Conservation (phyloP, 208 protist genomes). For the Trypanosoma mega region DNA sequence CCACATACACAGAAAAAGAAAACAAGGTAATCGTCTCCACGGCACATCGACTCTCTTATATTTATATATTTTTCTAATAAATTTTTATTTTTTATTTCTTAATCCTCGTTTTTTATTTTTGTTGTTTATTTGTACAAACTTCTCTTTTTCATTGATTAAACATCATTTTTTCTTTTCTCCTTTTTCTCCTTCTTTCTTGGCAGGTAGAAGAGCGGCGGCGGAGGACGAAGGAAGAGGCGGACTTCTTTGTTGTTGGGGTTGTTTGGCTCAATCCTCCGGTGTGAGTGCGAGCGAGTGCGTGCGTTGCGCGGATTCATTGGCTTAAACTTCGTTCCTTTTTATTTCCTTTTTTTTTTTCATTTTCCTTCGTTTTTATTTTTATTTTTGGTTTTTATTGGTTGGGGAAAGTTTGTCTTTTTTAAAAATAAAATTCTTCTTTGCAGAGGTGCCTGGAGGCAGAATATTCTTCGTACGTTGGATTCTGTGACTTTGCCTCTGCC, state of each 20-base stretch:
- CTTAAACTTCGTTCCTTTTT: not conserved
- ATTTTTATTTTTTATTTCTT: not conserved
- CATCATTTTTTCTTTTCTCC: not conserved
- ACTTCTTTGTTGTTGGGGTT: constrained; percentile 1
- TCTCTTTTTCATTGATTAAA: constrained; percentile 6
- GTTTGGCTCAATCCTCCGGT: not conserved
- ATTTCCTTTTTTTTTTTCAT: not conserved
- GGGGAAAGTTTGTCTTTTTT: too few species aligned
- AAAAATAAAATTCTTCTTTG: too few species aligned
- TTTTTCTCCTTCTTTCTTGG: constrained; percentile 1
- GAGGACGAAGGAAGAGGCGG: too few species aligned
- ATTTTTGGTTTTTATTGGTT: too few species aligned
- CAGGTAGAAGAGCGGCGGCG: too few species aligned
- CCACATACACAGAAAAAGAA: too few species aligned
- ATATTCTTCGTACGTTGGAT: too few species aligned
- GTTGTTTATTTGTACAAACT: not conserved
- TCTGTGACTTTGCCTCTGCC: too few species aligned
- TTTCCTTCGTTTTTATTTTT: too few species aligned
- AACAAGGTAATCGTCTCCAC: not conserved
- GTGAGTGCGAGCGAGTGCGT: not conserved
- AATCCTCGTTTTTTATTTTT: not conserved
- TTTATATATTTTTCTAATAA: constrained; percentile 5
- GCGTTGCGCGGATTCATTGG: not conserved
- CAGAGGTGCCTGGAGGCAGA: too few species aligned
- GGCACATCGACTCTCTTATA: not conserved